A percentile compares a stretch with the other conserved stretches of the same genome.
Evolutionary conservation across 306 rosid species (phyloP).

Genomic region (Begonia masoniana): DNA sequence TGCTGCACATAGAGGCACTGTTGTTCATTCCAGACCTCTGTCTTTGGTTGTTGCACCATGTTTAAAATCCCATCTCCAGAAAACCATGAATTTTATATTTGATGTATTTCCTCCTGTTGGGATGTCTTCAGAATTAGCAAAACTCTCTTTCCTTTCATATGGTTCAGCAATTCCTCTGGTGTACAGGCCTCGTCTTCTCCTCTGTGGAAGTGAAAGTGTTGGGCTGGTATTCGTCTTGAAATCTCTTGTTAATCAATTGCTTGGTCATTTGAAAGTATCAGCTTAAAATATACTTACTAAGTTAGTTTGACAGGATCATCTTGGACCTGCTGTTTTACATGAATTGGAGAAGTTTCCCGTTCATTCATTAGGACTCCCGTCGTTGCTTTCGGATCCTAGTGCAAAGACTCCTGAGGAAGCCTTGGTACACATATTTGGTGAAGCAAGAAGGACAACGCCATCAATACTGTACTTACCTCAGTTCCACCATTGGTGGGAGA

Average conservation of each 20-base stretch:
- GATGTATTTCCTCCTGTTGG: conserved; percentile 62
- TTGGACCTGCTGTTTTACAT: conserved; percentile 96
- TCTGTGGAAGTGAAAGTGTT: conserved; percentile 84
- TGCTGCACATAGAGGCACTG: conserved; percentile 94
- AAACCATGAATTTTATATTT: conserved; percentile 52
- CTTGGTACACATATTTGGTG: conserved; percentile 90
- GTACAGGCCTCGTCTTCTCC: conserved; percentile 82
- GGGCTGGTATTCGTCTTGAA: conserved; percentile 81
- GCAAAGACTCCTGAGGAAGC: conserved; percentile 99
- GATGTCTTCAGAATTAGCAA: conserved; percentile 57
- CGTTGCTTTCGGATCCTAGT: conserved; percentile 95
- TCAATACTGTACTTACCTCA: conserved; percentile 89
- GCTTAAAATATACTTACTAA: conserved; percentile 79
- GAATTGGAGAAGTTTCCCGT: conserved; percentile 96
- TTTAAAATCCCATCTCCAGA: conserved; percentile 56
- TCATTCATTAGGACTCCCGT: conserved; percentile 87
- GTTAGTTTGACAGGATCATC: conserved; percentile 99
- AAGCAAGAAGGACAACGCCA: conserved; percentile 93
- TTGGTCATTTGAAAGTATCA: conserved; percentile 17
- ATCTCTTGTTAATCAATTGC: conserved; percentile 19
- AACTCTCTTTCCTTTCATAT: conserved; percentile 75
- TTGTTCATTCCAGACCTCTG: conserved; percentile 89
- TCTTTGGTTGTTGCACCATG: conserved; percentile 87
- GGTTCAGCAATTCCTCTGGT: conserved; percentile 94
- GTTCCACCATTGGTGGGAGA: conserved; percentile 95